phyloP scores from a whole-genome alignment of 257 asterid species.

The Ilex asprella region DNA sequence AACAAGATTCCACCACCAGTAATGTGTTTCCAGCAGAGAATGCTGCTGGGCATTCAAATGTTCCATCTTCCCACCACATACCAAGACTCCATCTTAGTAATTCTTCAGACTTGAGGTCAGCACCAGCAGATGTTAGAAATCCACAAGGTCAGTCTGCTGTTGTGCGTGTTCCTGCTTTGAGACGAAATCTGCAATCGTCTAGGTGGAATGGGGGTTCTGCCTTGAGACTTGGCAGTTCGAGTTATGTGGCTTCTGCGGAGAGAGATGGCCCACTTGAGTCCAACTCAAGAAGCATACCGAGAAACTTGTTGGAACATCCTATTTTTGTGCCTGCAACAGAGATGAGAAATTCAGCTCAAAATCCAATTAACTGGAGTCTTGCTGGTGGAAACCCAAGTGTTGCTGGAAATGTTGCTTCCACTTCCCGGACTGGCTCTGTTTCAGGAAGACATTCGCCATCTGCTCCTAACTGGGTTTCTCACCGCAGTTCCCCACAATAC shows the following conservation, averaged over 20 bases:
- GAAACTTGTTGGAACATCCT: slow-evolving; percentile 74
- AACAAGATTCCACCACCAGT: slow-evolving; percentile 33
- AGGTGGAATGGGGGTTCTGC: slow-evolving; percentile 57
- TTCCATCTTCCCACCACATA: slow-evolving; percentile 34
- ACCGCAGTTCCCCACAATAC: slow-evolving; percentile 41
- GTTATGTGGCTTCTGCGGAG: slow-evolving; percentile 20
- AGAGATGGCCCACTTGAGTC: slow-evolving; percentile 17
- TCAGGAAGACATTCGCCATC: slow-evolving; percentile 38
- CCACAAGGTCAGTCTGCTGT: slow-evolving; percentile 23
- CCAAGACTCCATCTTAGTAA: slow-evolving; percentile 38
- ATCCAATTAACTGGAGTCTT: slow-evolving; percentile 43
- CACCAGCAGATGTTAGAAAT: slow-evolving; percentile 32
- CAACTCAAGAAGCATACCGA: slow-evolving; percentile 35
- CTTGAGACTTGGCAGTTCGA: slow-evolving; percentile 34
- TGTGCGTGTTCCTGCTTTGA: slow-evolving; percentile 30
- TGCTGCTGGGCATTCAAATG: slow-evolving; percentile 28
- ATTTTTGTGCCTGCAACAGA: slow-evolving; percentile 54
- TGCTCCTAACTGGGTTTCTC: slow-evolving; percentile 45
- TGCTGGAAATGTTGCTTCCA: slow-evolving; percentile 40
- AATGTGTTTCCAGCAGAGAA: slow-evolving; percentile 25
- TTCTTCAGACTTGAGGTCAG: slow-evolving; percentile 30
- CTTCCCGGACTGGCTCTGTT: slow-evolving; percentile 38
- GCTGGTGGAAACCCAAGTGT: slow-evolving; percentile 29
- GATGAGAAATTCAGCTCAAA: slow-evolving; percentile 41
- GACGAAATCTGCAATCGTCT: slow-evolving; percentile 30